Evolutionary conservation across 495 filamentous ascomycete genomes (phyloP).

Genomic region (Articulospora tetracladia): DNA sequence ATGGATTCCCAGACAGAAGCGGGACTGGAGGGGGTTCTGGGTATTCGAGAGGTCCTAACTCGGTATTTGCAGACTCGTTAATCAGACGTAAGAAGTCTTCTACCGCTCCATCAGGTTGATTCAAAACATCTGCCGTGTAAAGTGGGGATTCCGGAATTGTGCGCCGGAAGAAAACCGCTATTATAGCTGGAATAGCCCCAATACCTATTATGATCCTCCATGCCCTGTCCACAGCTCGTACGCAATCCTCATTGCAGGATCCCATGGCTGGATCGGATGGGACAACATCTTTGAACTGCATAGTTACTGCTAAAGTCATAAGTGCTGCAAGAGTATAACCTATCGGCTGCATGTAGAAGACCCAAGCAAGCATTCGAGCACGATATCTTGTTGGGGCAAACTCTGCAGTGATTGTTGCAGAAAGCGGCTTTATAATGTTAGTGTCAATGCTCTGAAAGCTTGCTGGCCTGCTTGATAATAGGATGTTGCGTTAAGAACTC

Average conservation of each 20-base stretch:
- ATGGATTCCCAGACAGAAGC: neutral
- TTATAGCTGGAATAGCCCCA: constrained; percentile 2
- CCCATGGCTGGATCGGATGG: neutral
- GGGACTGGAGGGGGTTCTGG: neutral
- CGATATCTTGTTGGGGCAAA: too few relatives aligned
- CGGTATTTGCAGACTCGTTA: too few relatives aligned
- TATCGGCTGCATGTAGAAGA: constrained; percentile 5
- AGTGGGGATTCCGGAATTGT: constrained; percentile 6
- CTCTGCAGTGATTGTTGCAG: too few relatives aligned
- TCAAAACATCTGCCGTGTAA: constrained; percentile 1
- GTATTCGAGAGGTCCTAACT: neutral
- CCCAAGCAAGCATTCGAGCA: too few relatives aligned
- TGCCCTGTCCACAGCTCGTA: constrained; percentile 1
- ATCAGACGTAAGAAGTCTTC: neutral
- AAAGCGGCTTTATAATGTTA: too few relatives aligned
- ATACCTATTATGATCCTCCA: constrained; percentile 8
- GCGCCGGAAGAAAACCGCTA: constrained; percentile 2
- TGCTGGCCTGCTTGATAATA: too few relatives aligned
- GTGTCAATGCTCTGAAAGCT: too few relatives aligned
- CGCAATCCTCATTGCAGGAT: neutral
- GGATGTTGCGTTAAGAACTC: too few relatives aligned
- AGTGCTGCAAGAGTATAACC: constrained; percentile 4
- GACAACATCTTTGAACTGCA: neutral
- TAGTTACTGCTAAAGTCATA: neutral
- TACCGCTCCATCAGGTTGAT: neutral